A percentile compares a stretch with the other conserved stretches of the same genome.
Evolutionary conservation across 2,329 filamentous ascomycete species (phyloP).

Genomic region (Penicillium sp.): DNA sequence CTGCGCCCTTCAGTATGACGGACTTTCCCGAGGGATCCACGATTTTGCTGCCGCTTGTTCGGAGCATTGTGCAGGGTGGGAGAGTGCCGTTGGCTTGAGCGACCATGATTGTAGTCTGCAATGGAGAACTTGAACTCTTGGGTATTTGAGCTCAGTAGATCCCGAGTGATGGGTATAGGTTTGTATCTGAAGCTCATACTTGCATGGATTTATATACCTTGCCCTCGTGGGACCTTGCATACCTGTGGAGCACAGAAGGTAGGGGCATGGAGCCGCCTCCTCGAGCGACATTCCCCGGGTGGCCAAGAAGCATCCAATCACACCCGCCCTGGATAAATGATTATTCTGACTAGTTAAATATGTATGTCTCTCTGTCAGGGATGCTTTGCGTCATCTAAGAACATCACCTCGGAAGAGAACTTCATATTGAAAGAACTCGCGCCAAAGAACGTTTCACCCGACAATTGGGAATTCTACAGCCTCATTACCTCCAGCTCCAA

Average conservation of each 20-base stretch:
- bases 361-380: not conserved
- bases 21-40: not conserved
- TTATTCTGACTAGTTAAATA: not conserved
- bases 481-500: too few species aligned
- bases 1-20: constrained; percentile 57
- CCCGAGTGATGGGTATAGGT: not conserved
- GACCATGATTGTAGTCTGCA: not conserved
- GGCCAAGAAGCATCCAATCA: not conserved
- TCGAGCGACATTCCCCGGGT: not conserved
- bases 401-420: too few species aligned
- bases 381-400: not conserved
- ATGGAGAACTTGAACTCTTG: not conserved
- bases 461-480: too few species aligned
- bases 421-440: too few species aligned
- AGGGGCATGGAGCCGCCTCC: not conserved
- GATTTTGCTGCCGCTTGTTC: not conserved
- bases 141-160: not conserved
- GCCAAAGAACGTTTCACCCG: too few species aligned
- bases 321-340: not conserved
- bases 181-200: not conserved
- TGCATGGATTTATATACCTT: not conserved
- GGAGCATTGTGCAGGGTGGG: not conserved
- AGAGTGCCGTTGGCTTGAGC: not conserved
- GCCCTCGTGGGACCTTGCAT: too few species aligned
- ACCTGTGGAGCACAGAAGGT: not conserved